Base-by-base conservation (phyloP, 1,284 basidiomycete genomes). In the Quambalaria eucalypti region DNA sequence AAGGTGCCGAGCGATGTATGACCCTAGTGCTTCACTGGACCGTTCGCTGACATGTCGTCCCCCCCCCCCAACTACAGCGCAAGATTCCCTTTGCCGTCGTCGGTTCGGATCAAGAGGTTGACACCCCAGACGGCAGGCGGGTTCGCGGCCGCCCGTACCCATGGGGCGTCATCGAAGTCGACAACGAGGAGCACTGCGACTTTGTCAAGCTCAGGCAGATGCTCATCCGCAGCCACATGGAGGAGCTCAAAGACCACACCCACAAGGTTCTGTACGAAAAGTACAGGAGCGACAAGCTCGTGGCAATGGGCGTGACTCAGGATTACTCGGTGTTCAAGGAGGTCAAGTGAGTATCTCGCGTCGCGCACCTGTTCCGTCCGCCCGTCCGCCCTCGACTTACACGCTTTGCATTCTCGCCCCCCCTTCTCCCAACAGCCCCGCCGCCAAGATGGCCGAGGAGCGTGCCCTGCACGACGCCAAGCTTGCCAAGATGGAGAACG, bases 151-250 rank as follows among this genome's bases (percentile, higher is more conserved):
- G 72, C 50, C 67, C 65, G 12, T 74, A 74, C 62, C 72, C 72
- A 10, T 74, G 72, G 72, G 72, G 72, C 50, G 65, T 70, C 23
- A 67, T 74, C 47, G 72, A 74, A 56, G 69, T 74, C 21, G 72
- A 74, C 65, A 71, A 74, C 61, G 72, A 74, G 60, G 65, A 65
- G 23, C 72, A 74, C 61, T 68, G 68, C 55, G 72, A 74, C 65
- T 74, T 74, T 66, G 72, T 74, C 57, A 74, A 74, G 62, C 64
- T 74, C 61, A 68, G 72, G 54, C 72, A 74, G 56, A 74, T 74
- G 72, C 68, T 74, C 54, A 74, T 74, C 52, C 68, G 71, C 60
- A 66, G 64, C 21, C 69, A 74, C 65, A 74, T 74, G 72, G 72
- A 74, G 59, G 72, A 74, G 60, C 68, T 74, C 60, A 73, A 71